Conservation (phyloP, 1,284 basidiomycete species). For the Apiotrichum laibachii region DNA sequence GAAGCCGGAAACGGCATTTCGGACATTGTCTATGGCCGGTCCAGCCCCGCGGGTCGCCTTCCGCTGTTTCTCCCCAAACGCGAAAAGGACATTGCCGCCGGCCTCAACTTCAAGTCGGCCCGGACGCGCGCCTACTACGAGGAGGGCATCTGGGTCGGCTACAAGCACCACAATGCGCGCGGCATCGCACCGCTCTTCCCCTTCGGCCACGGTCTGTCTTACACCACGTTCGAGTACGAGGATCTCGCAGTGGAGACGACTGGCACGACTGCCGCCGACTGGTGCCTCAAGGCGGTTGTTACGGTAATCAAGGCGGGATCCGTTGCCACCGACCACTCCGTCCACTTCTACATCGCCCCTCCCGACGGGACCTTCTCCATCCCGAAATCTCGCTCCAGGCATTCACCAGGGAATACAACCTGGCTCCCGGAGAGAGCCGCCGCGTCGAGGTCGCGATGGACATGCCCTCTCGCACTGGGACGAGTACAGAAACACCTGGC, state of each 20-base stretch:
- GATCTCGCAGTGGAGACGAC: background rate
- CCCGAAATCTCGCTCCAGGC: slow-evolving; percentile 43
- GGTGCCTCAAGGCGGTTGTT: slow-evolving; percentile 24
- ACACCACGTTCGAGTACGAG: slow-evolving; percentile 66
- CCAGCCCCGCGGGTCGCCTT: slow-evolving; percentile 73
- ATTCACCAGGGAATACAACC: slow-evolving; percentile 17
- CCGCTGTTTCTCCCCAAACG: slow-evolving; percentile 71
- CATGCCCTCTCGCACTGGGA: slow-evolving; percentile 51
- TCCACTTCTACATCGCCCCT: background rate
- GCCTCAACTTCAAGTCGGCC: slow-evolving; percentile 62
- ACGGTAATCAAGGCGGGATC: slow-evolving; percentile 48
- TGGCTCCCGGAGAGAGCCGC: slow-evolving; percentile 20
- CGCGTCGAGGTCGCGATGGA: slow-evolving; percentile 40
- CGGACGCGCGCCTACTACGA: slow-evolving; percentile 62
- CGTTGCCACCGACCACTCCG: slow-evolving; percentile 39
- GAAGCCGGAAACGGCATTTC: slow-evolving; percentile 75
- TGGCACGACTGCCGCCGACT: background rate
- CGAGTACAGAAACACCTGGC: slow-evolving; percentile 40
- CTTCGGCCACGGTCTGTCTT: slow-evolving; percentile 79
- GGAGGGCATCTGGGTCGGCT: slow-evolving; percentile 56
- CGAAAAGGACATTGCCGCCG: slow-evolving; percentile 68
- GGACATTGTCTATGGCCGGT: slow-evolving; percentile 70
- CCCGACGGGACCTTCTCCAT: slow-evolving; percentile 30
- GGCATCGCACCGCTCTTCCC: slow-evolving; percentile 66
- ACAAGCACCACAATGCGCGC: slow-evolving; percentile 70